Conservation (phyloP, 1,284 basidiomycete genomes). For the Ganoderma leucocontextum region DNA sequence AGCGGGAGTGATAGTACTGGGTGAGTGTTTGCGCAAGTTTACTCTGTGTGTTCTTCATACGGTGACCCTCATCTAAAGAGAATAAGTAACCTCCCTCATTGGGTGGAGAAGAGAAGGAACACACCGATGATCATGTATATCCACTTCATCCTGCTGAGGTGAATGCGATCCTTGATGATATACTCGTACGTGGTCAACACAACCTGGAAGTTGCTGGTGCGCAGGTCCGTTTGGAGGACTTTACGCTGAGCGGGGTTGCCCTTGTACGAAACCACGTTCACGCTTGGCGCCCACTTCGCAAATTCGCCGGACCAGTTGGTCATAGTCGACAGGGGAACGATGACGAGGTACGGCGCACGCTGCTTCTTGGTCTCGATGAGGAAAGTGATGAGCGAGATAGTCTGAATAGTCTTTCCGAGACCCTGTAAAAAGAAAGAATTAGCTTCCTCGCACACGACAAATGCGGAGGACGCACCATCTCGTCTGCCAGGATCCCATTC, state of each 20-base stretch:
- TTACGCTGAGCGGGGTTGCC: slow-evolving; percentile 89
- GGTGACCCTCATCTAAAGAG: slow-evolving; percentile 91
- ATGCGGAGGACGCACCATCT: slow-evolving; percentile 79
- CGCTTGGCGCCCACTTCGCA: slow-evolving; percentile 93
- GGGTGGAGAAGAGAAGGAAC: slow-evolving; percentile 37
- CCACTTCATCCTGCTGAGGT: slow-evolving; percentile 95
- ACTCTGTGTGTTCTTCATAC: slow-evolving; percentile 99
- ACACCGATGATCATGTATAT: slow-evolving; percentile 96
- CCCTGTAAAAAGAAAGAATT: slow-evolving; percentile 61
- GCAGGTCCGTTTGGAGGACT: slow-evolving; percentile 76
- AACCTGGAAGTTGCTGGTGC: slow-evolving; percentile 91
- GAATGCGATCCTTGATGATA: slow-evolving; percentile 96
- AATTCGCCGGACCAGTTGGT: slow-evolving; percentile 99
- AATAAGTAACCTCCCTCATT: not conserved
- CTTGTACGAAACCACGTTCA: slow-evolving; percentile 91
- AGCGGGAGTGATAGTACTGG: slow-evolving; percentile 92
- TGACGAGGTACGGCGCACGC: slow-evolving; percentile 95
- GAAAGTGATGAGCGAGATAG: slow-evolving; percentile 96
- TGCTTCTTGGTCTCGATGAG: slow-evolving; percentile 94
- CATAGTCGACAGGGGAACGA: slow-evolving; percentile 98
- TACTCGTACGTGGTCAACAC: slow-evolving; percentile 98
- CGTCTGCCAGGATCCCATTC: slow-evolving; percentile 96
- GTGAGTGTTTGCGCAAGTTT: slow-evolving; percentile 95
- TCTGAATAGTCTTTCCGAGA: slow-evolving; percentile 96
- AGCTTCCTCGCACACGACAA: not conserved